A percentile compares a stretch with the other conserved stretches of the same genome.
These are phyloP conservation scores for Suillus discolor DNA, from an alignment of 768 basidiomycete genomes.

Conservation along the genomic window DNA sequence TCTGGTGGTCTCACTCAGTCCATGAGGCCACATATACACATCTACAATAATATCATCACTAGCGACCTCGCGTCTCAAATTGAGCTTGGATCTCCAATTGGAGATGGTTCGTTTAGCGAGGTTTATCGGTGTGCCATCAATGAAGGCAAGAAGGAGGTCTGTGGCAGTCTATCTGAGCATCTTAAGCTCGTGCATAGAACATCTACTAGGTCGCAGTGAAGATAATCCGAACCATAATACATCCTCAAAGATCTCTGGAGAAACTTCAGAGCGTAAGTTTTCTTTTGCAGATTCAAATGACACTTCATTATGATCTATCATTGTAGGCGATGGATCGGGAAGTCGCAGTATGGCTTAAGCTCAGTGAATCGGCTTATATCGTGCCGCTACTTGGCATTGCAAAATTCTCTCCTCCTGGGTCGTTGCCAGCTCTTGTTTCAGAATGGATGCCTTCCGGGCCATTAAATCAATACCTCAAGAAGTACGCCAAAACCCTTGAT, in stretches of 20 bases:
- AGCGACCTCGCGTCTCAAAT: neutral
- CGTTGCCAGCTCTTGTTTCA: neutral
- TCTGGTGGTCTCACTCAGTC: neutral
- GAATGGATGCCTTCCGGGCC: neutral
- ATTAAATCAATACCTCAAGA: neutral
- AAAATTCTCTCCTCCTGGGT: neutral
- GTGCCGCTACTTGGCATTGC: neutral
- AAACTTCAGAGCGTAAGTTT: neutral
- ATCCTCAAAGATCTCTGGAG: neutral
- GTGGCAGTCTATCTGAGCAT: neutral
- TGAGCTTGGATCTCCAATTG: neutral
- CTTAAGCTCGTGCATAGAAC: neutral
- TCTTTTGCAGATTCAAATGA: neutral
- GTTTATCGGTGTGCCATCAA: neutral
- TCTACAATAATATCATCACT: neutral
- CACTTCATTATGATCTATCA: neutral
- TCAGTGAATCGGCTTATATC: neutral
- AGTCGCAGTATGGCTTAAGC: neutral
- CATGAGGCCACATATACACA: too few species aligned
- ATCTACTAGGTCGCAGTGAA: neutral
- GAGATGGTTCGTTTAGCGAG: rapidly evolving
- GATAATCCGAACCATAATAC: neutral
- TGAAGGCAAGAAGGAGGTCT: neutral
- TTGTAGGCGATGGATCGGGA: neutral
- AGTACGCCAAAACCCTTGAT: neutral